phyloP scores from a whole-genome alignment of 2,329 filamentous ascomycete species.

The Neurospora crassa region DNA sequence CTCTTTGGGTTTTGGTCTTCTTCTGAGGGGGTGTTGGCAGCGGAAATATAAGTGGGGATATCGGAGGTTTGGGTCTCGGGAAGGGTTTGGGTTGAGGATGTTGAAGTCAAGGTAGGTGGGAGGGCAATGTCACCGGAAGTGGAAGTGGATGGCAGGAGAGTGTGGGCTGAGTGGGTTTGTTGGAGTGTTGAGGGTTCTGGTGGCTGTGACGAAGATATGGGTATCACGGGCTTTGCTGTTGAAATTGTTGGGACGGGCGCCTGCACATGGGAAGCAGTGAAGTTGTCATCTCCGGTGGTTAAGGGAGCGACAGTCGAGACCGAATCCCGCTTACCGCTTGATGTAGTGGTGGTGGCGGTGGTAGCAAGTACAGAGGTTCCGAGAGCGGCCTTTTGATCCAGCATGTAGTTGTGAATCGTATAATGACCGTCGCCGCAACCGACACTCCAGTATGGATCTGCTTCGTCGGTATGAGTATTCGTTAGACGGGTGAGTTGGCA shows the following conservation, averaged over 20 bases:
- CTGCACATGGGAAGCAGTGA: not conserved
- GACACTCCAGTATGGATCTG: not conserved
- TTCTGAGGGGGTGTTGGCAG: not conserved
- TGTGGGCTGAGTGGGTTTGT: too few relatives aligned
- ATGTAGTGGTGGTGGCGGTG: not conserved
- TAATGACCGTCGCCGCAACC: not conserved
- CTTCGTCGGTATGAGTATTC: not conserved
- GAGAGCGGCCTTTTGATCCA: not conserved
- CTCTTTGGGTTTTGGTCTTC: not conserved
- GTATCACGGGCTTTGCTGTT: not conserved
- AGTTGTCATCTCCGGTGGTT: not conserved
- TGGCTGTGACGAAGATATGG: not conserved
- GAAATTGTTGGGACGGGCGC: not conserved
- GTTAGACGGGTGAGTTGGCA: not conserved
- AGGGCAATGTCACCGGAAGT: not conserved
- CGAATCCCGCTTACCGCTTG: not conserved
- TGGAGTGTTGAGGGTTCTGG: too few relatives aligned
- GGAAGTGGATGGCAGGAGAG: not conserved
- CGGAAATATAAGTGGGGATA: not conserved
- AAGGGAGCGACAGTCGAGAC: not conserved
- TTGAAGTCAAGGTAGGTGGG: not conserved
- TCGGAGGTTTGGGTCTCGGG: not conserved
- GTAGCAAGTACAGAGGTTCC: not conserved
- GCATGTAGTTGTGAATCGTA: not conserved
- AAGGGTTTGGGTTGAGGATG: not conserved